These are phyloP conservation scores for Phytophthora constricta DNA, from an alignment of 352 stramenopile genomes.

Conservation along the genomic window DNA sequence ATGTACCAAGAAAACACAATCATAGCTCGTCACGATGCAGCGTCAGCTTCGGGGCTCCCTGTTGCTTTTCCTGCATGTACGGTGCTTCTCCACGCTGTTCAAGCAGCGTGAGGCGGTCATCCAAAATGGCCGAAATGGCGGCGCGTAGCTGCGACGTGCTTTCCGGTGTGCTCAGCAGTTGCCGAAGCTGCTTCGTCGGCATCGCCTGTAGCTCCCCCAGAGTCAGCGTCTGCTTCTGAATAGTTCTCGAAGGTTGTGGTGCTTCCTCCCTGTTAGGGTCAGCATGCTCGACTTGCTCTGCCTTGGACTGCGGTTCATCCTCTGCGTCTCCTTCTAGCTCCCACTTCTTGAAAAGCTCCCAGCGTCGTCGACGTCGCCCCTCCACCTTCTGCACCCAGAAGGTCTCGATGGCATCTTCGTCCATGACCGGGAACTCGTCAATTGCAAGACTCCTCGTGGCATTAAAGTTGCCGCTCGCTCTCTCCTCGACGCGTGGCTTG, in stretches of 20 bases:
- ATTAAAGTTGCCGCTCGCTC: constrained; percentile 30
- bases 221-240: constrained; percentile 49
- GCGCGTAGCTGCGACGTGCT: constrained; percentile 45
- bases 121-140: constrained; percentile 55
- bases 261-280: constrained; percentile 3
- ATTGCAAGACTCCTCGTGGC: constrained; percentile 74
- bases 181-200: constrained; percentile 60
- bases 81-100: constrained; percentile 36
- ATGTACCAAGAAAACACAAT: too few species aligned
- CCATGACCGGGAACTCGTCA: constrained; percentile 87
- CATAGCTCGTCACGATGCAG: constrained; percentile 41
- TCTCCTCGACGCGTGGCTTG: constrained; percentile 42
- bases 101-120: constrained; percentile 53
- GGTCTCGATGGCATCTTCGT: constrained; percentile 73
- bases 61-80: background rate
- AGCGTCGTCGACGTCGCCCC: constrained; percentile 39
- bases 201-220: constrained; percentile 50
- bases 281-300: background rate
- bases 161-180: constrained; percentile 38
- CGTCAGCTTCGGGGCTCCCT: constrained; percentile 4
- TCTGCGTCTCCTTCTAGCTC: constrained; percentile 24
- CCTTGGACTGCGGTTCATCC: background rate
- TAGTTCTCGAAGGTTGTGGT: constrained; percentile 1
- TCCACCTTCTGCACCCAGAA: constrained; percentile 86
- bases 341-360: constrained; percentile 62